Conservation (phyloP, 1,284 basidiomycete genomes). For the Ceratobasidium sp. region DNA sequence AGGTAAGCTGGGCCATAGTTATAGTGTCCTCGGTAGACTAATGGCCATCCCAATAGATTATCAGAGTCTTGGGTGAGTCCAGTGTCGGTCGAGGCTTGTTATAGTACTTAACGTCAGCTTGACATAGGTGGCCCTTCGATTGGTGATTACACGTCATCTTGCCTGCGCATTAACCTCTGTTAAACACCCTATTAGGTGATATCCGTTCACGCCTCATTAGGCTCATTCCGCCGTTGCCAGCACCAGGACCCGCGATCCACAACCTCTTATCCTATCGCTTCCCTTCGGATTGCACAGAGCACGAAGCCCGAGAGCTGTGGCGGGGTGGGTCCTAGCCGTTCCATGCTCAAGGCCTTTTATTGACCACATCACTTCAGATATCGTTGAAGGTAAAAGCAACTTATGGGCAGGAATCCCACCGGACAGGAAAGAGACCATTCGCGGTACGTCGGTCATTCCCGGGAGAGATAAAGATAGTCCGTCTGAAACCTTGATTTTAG, state of each 20-base stretch:
- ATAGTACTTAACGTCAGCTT: conserved; percentile 16
- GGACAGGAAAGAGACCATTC: conserved; percentile 92
- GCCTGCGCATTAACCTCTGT: background rate
- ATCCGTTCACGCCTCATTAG: conserved; percentile 86
- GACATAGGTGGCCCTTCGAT: conserved; percentile 76
- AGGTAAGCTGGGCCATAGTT: conserved; percentile 54
- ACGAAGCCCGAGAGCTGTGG: conserved; percentile 90
- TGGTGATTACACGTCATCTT: conserved; percentile 62
- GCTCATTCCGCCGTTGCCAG: conserved; percentile 76
- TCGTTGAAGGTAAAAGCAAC: conserved; percentile 88
- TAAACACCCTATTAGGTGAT: conserved; percentile 66
- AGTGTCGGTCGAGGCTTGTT: conserved; percentile 18
- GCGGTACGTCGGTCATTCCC: conserved; percentile 64
- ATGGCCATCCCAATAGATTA: conserved; percentile 62
- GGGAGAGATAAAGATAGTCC: background rate
- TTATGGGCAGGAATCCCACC: conserved; percentile 92
- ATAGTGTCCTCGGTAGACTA: conserved; percentile 10
- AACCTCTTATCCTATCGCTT: conserved; percentile 85
- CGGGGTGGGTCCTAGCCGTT: conserved; percentile 56
- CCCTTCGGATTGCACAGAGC: conserved; percentile 74
- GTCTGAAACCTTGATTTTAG: conserved; percentile 59
- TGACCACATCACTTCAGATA: conserved; percentile 61
- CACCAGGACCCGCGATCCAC: conserved; percentile 76
- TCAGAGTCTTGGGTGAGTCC: conserved; percentile 72
- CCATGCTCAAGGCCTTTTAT: background rate